These are phyloP conservation scores for Medicago ruthenica DNA, from an alignment of 306 rosid genomes.

Conservation along the genomic window DNA sequence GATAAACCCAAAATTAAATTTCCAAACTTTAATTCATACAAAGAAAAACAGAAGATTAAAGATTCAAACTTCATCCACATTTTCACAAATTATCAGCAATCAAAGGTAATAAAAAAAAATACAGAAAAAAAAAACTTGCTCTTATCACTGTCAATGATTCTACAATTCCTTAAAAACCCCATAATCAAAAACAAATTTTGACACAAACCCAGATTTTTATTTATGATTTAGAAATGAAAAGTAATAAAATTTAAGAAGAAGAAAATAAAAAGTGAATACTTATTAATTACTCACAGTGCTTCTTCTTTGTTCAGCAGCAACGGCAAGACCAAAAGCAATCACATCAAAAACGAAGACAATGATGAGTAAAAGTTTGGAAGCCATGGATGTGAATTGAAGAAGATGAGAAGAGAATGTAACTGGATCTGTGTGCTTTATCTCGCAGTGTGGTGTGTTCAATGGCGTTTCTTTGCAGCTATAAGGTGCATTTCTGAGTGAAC, in stretches of 20 bases:
- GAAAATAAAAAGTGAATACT: constrained; percentile 29
- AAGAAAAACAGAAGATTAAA: not conserved
- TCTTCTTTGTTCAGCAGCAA: constrained; percentile 97
- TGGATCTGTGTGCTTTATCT: constrained; percentile 50
- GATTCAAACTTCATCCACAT: constrained; percentile 30
- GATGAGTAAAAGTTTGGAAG: constrained; percentile 84
- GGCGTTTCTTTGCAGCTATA: constrained; percentile 31
- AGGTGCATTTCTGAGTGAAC: constrained; percentile 28
- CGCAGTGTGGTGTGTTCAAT: constrained; percentile 2
- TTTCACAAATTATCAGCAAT: constrained; percentile 40
- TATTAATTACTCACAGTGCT: constrained; percentile 63
- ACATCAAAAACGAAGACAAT: constrained; percentile 63
- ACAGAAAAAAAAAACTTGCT: not conserved
- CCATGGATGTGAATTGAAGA: constrained; percentile 62
- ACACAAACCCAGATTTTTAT: constrained; percentile 7
- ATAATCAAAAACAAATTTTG: constrained; percentile 1
- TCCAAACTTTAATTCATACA: not conserved
- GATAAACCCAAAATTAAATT: constrained; percentile 28
- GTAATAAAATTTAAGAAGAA: not conserved
- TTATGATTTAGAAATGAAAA: not conserved
- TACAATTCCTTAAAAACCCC: not conserved
- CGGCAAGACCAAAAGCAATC: constrained; percentile 93
- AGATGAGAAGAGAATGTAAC: constrained; percentile 45
- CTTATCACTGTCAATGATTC: not conserved
- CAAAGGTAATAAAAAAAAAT: not conserved